Evolutionary conservation across 768 basidiomycete species (phyloP).

Genomic region (Trametes punicea): DNA sequence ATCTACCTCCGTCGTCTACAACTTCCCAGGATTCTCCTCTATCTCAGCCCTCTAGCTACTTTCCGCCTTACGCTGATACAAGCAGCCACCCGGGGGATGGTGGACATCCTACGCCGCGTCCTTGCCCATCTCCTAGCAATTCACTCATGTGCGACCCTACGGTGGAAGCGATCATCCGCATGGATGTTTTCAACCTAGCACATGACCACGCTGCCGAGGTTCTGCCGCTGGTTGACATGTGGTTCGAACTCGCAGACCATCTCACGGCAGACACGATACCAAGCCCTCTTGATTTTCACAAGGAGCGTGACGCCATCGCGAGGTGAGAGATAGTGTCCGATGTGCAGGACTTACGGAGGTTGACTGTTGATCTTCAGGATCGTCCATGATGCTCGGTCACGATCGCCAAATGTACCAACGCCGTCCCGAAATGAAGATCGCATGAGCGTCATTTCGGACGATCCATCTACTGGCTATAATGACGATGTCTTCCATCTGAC

Average conservation of each 20-base stretch:
- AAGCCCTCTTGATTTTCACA: background rate
- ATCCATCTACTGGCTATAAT: background rate
- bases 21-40: background rate
- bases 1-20: background rate
- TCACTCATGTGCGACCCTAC: background rate
- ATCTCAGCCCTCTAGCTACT: background rate
- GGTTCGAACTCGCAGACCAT: conserved; percentile 6
- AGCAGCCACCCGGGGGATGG: too few species aligned
- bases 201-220: background rate
- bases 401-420: background rate
- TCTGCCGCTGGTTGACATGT: background rate
- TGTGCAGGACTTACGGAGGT: too few species aligned
- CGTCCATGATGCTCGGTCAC: background rate
- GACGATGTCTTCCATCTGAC: background rate
- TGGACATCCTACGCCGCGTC: background rate
- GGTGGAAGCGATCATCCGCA: background rate
- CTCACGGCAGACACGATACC: background rate
- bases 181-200: background rate
- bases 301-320: conserved; percentile 2
- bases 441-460: background rate
- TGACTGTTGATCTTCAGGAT: background rate
- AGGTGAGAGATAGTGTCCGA: too few species aligned
- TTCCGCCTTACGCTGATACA: too few species aligned
- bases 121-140: background rate
- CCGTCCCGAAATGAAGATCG: background rate